Conservation (phyloP, 345 rosid species). For the Aethionema arabicum region DNA sequence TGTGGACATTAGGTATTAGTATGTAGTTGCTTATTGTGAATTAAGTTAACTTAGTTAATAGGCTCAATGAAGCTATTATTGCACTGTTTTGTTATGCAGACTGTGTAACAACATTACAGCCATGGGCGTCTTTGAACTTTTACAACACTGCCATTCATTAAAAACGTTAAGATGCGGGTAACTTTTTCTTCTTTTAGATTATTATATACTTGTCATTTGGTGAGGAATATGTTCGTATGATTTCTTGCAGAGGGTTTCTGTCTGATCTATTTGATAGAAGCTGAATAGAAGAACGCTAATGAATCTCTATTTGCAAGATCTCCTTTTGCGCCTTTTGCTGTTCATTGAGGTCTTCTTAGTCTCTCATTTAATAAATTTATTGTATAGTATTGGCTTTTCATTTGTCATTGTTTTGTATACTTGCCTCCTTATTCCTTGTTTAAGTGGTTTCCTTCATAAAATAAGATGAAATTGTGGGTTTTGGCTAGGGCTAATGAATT, state of each 20-base stretch:
- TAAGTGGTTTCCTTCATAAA: constrained; percentile 7
- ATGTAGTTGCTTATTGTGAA: neutral
- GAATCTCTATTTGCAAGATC: too few relatives aligned
- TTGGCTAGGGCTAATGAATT: constrained; percentile 46
- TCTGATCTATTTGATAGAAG: too few relatives aligned
- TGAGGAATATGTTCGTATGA: neutral
- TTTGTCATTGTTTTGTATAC: neutral
- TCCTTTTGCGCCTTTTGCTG: too few relatives aligned
- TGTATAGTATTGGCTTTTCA: neutral
- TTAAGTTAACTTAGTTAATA: neutral
- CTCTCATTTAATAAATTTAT: too few relatives aligned
- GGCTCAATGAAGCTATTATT: neutral
- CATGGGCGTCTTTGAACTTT: constrained; percentile 62
- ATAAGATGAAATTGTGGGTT: constrained; percentile 31
- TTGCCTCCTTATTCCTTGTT: neutral
- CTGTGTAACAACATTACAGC: constrained; percentile 59
- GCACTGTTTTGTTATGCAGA: constrained; percentile 46
- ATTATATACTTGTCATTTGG: neutral
- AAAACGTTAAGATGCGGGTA: constrained; percentile 91
- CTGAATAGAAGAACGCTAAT: too few relatives aligned
- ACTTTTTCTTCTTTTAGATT: neutral
- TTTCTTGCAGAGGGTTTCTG: too few relatives aligned
- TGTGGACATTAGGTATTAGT: constrained; percentile 78
- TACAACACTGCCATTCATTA: constrained; percentile 62
- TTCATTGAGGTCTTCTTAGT: too few relatives aligned